Base-by-base conservation (phyloP, 768 basidiomycete species). In the Termitomyces sp. region DNA sequence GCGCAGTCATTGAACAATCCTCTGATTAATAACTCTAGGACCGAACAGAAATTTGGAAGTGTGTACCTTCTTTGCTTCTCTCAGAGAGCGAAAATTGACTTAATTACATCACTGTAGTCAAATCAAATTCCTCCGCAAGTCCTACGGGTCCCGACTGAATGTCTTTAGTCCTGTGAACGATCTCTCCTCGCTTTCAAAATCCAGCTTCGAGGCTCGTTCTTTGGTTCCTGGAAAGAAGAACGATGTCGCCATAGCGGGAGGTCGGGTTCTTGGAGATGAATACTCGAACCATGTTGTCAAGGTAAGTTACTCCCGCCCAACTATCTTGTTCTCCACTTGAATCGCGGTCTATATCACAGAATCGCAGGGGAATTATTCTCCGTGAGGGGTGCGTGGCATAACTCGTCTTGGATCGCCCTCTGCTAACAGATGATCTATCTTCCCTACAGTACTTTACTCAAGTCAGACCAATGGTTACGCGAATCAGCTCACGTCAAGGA, bases 11-110 rank as follows among this genome's bases (percentile, higher is more conserved):
- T 14, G 24, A 24, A 34, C 17, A 53, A 37, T n/a, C n/a, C 7
- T 8, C 22, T 54, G 21, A 14, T 44, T 40, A 26, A 58, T 24
- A 15, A n/a, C 1, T 11, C 24, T 46, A 89, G 84, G 72, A 83
- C 1, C 80, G 96, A 42, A 85, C 89, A 2, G 97, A 98, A 66
- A 92, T 99, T 17, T 92, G 88, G 85, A 97, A 91, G 93, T 93
- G 65, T 68, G 89, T 68, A 11, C 44, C 7, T 3, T n/a, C 3
- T 45, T 5, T 2, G 24, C 10, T 48, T 40, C 12, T 37, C 8
- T 21, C 24, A 6, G 12, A 14, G 22, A 15, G n/a, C 28, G 2
- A 44, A 45, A 54, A 46, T n/a, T n/a, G n/a, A n/a, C 22, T 57
- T 32, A 57, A 21, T 22, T 10, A 11, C 34, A 42, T n/a, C 53